A percentile compares a stretch with the other conserved stretches of the same genome.
Conservation (phyloP, 441 rosid species). For the Isatis lusitanica region DNA sequence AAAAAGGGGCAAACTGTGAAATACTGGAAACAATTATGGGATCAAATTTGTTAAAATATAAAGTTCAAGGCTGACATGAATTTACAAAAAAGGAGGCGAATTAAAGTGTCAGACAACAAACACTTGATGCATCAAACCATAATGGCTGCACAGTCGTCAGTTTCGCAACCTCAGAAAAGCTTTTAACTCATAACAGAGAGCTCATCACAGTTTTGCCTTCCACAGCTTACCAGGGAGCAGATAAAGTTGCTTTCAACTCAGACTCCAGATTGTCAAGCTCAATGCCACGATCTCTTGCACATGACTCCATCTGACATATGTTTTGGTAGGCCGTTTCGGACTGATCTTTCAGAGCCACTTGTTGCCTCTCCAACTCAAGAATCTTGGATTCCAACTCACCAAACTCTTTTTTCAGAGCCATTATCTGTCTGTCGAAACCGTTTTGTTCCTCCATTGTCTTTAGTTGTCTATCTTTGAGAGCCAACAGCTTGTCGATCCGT, state of each 20-base stretch:
- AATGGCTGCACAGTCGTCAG: too few species aligned
- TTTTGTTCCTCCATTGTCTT: neutral
- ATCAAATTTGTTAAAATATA: neutral
- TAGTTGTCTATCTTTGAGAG: neutral
- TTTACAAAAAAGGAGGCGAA: too few species aligned
- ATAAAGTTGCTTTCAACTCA: neutral
- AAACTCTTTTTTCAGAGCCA: neutral
- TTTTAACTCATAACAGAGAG: neutral
- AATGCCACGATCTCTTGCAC: neutral
- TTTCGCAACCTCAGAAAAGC: neutral
- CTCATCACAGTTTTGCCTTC: neutral
- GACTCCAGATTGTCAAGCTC: constrained; percentile 5
- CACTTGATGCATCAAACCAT: too few species aligned
- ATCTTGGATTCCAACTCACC: neutral
- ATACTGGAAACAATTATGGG: neutral
- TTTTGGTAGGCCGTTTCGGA: neutral
- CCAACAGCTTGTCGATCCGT: neutral
- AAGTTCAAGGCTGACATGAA: neutral
- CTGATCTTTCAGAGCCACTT: neutral
- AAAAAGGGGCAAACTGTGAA: neutral
- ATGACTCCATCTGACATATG: neutral
- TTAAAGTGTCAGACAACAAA: too few species aligned
- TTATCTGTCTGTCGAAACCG: neutral
- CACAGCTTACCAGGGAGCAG: neutral
- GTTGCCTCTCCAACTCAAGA: neutral